Base-by-base conservation (phyloP, 768 basidiomycete species). In the Pholiota molesta region DNA sequence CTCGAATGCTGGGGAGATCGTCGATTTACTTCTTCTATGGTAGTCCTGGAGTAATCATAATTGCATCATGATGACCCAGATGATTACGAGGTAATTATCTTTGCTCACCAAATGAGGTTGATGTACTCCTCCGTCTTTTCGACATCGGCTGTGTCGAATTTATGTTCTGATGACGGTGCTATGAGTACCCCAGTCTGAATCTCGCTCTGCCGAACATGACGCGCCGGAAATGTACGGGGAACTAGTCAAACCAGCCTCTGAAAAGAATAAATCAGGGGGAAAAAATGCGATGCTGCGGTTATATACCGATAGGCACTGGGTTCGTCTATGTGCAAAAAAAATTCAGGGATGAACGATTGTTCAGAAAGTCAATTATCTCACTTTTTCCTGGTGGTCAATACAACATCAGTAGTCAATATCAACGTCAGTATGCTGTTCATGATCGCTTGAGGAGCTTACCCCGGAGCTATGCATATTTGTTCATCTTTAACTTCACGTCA, bases 381-480 rank as follows among this genome's bases (percentile, higher is more conserved):
- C 59, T 28, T 60, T 60, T 53, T 60, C 59, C 59, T 60, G n/a
- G 8, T 14, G 6, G 3, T 3, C 13, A 37, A 39, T 13, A 26
- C 40, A 23, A n/a, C n/a, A n/a, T n/a, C n/a, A n/a, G n/a, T n/a
- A n/a, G n/a, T n/a, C n/a, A 57, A 26, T 7, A 1, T 21, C 16
- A 57, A 7, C 16, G 17, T 4, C 23, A 26, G 0, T n/a, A 5
- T 13, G 16, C 10, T 9, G 17, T 33, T 6, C 9, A 58, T 33
- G 1, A 10, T 47, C 13, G 23, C 23, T 23, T 7, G 19, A 26
- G 1, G 44, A 23, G 52, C 59, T 45, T 35, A 54, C 59, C 31
- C 59, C 59, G 17, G 52, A 53, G 7, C 52, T 60, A 33, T 60
- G 59, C 40, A 54, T 60, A 60, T 60, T 51, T 54, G 59, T 2